Conservation (phyloP, 495 filamentous ascomycete genomes). For the Daldinia concentrica region DNA sequence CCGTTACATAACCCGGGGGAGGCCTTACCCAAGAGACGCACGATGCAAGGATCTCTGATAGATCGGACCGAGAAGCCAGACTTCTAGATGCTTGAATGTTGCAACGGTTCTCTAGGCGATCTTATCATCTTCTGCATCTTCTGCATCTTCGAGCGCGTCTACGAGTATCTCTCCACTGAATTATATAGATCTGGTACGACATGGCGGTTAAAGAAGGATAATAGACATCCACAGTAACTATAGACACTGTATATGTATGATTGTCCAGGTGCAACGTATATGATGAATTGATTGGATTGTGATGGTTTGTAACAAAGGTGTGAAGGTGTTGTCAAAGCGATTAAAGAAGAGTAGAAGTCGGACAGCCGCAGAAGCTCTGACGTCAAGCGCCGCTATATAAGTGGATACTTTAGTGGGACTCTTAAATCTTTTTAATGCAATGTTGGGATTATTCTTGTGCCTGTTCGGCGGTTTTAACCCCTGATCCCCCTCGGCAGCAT, state of each 20-base stretch:
- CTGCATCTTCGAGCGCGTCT: constrained; percentile 13
- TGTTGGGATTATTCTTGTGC: constrained; percentile 24
- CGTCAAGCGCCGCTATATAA: constrained; percentile 31
- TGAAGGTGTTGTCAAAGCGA: too few relatives aligned
- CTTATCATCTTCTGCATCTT: constrained; percentile 6
- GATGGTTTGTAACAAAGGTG: too few relatives aligned
- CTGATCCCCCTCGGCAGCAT: constrained; percentile 21
- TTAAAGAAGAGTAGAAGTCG: constrained; percentile 20
- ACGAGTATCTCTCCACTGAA: constrained; percentile 25
- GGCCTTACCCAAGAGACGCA: constrained; percentile 9
- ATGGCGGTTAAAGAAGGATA: constrained; percentile 32
- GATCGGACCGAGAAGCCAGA: constrained; percentile 44
- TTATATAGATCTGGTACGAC: constrained; percentile 22
- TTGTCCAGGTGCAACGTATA: constrained; percentile 14
- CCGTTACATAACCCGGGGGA: constrained; percentile 28
- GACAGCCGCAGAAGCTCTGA: constrained; percentile 37
- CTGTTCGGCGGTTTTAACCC: constrained; percentile 34
- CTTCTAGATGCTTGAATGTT: constrained; percentile 30
- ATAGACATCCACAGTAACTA: constrained; percentile 12
- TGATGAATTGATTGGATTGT: constrained; percentile 22
- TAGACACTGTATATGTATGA: not conserved
- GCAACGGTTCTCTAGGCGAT: constrained; percentile 17
- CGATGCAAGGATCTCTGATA: constrained; percentile 39
- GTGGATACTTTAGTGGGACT: constrained; percentile 27
- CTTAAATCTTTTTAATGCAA: constrained; percentile 27